These are phyloP conservation scores for Ophiobolus disseminans DNA, from an alignment of 2,329 filamentous ascomycete genomes.

Conservation along the genomic window DNA sequence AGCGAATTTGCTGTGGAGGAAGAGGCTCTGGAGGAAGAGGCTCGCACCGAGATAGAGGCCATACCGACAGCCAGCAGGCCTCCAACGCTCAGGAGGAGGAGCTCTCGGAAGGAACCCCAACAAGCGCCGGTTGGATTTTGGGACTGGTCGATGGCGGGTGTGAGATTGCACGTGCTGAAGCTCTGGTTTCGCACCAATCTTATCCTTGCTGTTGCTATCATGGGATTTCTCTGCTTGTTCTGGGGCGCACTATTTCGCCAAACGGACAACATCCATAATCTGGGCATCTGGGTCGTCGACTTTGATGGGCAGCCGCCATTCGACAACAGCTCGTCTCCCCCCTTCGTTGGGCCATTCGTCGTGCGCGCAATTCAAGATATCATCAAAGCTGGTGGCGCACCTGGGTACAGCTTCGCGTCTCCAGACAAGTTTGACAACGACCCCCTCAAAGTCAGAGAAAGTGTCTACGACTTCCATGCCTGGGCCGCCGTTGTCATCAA, in stretches of 20 bases:
- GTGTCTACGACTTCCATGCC: constrained; percentile 64
- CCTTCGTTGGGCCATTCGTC: constrained; percentile 64
- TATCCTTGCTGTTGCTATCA: constrained; percentile 33
- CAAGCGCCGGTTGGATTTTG: constrained; percentile 35
- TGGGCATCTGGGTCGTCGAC: constrained; percentile 67
- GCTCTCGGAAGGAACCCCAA: constrained; percentile 20
- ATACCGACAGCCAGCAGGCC: too few species aligned
- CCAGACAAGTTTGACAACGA: constrained; percentile 62
- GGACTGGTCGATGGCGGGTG: constrained; percentile 40
- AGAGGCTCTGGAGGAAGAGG: background rate
- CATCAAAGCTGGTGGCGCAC: constrained; percentile 44
- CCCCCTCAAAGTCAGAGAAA: constrained; percentile 63
- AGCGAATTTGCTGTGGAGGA: too few species aligned
- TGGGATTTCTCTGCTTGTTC: constrained; percentile 35
- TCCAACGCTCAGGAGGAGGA: constrained; percentile 28
- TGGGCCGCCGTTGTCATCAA: constrained; percentile 70
- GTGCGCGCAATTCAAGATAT: constrained; percentile 54
- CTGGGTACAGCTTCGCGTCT: constrained; percentile 59
- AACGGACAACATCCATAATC: constrained; percentile 29
- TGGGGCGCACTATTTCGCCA: constrained; percentile 41
- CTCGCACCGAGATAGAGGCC: too few species aligned
- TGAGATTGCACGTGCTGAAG: constrained; percentile 37
- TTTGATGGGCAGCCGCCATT: constrained; percentile 66
- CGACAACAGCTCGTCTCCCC: constrained; percentile 43
- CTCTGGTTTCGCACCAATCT: constrained; percentile 29